Evolutionary conservation across 2,329 filamentous ascomycete species (phyloP).

Genomic region (Graphiopsis chlorocephala): DNA sequence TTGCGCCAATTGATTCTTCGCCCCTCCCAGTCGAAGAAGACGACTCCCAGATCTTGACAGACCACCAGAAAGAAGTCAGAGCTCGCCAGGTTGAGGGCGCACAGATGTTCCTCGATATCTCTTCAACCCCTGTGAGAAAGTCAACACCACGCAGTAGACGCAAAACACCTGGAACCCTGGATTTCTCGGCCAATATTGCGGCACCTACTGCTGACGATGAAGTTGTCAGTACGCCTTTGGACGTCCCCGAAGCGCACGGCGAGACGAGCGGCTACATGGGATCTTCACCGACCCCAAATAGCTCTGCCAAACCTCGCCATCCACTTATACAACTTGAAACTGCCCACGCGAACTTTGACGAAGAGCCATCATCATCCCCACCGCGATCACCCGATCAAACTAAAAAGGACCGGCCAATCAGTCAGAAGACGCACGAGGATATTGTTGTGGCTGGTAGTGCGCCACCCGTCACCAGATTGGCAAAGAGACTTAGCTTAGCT

Average conservation of each 20-base stretch:
- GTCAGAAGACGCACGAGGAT: not conserved
- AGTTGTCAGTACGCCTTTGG: constrained; percentile 42
- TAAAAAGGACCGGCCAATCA: not conserved
- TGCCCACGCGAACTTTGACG: not conserved
- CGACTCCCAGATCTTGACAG: constrained; percentile 74
- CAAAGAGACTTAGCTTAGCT: not conserved
- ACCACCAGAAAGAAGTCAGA: constrained; percentile 73
- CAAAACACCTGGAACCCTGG: constrained; percentile 27
- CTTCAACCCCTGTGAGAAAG: constrained; percentile 49
- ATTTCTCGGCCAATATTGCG: constrained; percentile 24
- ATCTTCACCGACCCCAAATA: constrained; percentile 53
- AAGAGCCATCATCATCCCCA: constrained; percentile 11
- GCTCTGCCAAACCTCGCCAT: constrained; percentile 24
- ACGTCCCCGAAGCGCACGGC: constrained; percentile 36
- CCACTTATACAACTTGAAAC: not conserved
- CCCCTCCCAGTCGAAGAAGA: constrained; percentile 49
- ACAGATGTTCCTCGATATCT: constrained; percentile 66
- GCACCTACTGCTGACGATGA: constrained; percentile 27
- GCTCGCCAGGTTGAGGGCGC: constrained; percentile 66
- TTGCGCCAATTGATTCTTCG: constrained; percentile 64
- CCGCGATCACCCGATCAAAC: constrained; percentile 5
- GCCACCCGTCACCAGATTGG: not conserved
- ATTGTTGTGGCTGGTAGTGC: constrained; percentile 1
- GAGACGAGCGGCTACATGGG: constrained; percentile 47
- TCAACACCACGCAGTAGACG: constrained; percentile 13